phyloP scores from a whole-genome alignment of 2,329 filamentous ascomycete genomes.

The Drechslerella dactyloides region DNA sequence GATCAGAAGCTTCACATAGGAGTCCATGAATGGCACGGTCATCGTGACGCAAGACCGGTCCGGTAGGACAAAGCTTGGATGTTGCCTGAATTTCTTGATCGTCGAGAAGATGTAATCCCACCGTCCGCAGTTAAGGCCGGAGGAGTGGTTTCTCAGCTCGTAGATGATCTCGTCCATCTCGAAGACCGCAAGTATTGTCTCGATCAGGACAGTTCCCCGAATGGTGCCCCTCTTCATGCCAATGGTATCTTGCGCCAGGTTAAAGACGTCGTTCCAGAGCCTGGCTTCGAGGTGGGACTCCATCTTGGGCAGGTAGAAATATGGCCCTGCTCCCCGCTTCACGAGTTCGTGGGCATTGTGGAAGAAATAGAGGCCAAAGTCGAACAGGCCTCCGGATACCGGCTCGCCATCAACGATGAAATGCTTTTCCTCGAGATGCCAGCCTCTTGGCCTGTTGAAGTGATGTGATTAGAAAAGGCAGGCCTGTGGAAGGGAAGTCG shows the following conservation, averaged over 20 bases:
- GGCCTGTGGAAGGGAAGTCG: not conserved
- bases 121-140: constrained; percentile 94
- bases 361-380: constrained; percentile 99
- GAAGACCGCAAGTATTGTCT: constrained; percentile 96
- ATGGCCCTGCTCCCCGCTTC: constrained; percentile 82
- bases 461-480: not conserved
- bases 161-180: constrained; percentile 99
- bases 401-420: constrained; percentile 93
- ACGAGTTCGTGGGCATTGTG: constrained; percentile 93
- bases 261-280: constrained; percentile 98
- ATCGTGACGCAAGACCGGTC: constrained; percentile 92
- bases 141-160: constrained; percentile 93
- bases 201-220: constrained; percentile 91
- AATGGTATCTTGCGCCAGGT: constrained; percentile 90
- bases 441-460: constrained; percentile 72
- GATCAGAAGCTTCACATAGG: constrained; percentile 95
- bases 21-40: constrained; percentile 98
- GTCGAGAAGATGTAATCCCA: constrained; percentile 99
- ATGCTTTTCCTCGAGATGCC: constrained; percentile 99
- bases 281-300: constrained; percentile 96
- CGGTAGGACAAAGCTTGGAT: constrained; percentile 88
- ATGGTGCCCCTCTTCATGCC: constrained; percentile 89
- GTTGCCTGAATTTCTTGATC: constrained; percentile 99
- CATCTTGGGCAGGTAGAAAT: constrained; percentile 99
- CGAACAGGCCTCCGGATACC: constrained; percentile 89